Conservation (phyloP, 2,329 filamentous ascomycete species). For the Sordariomycetes sp. region DNA sequence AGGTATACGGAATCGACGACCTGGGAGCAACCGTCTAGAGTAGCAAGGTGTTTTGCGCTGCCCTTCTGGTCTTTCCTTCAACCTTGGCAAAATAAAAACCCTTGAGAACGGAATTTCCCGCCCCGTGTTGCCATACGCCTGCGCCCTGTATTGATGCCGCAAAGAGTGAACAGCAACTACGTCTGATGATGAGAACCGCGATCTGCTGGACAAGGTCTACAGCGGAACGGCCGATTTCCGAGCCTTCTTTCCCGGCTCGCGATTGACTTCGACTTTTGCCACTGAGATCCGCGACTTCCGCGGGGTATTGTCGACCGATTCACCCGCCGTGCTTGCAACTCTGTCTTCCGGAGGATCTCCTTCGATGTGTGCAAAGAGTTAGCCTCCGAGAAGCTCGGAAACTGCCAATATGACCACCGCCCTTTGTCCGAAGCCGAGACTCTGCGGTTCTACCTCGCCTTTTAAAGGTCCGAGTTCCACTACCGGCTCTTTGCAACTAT, state of each 20-base stretch:
- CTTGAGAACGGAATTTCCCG: background rate
- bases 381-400: background rate
- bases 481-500: background rate
- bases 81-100: background rate
- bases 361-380: background rate
- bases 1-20: background rate
- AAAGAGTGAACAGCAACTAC: background rate
- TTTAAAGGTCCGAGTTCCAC: background rate
- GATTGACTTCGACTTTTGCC: background rate
- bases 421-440: background rate
- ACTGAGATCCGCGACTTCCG: background rate
- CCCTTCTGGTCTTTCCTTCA: background rate
- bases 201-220: background rate
- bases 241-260: background rate
- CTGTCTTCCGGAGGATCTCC: background rate
- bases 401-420: background rate
- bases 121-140: background rate
- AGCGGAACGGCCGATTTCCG: background rate
- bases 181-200: background rate
- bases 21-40: background rate
- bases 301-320: background rate
- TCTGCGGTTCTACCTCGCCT: background rate
- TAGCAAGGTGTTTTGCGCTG: background rate
- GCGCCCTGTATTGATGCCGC: background rate
- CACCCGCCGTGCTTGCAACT: background rate